A percentile compares a stretch with the other conserved stretches of the same genome.
Conservation (phyloP, 2,329 filamentous ascomycete genomes). For the Rhytidhysteron rufulum region DNA sequence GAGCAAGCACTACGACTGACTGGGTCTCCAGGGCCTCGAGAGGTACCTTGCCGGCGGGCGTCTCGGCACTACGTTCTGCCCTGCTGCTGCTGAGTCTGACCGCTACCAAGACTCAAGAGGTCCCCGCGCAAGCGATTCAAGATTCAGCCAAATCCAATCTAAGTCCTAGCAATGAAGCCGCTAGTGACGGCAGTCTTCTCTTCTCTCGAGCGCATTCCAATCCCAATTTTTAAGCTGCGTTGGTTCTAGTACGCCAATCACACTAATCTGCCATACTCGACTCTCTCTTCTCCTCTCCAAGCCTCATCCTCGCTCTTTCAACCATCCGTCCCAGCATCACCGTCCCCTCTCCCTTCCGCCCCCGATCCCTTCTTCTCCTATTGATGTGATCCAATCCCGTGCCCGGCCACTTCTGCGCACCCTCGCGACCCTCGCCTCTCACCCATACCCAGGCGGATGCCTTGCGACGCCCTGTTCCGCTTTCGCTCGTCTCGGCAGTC, state of each 20-base stretch:
- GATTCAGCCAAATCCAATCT: constrained; percentile 3
- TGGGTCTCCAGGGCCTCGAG: too few species aligned
- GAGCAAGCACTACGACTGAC: too few species aligned
- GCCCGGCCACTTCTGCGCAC: neutral
- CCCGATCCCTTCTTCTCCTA: neutral
- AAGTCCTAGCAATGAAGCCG: neutral
- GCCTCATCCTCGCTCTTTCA: neutral
- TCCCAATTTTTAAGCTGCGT: constrained; percentile 1
- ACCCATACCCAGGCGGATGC: constrained; percentile 5
- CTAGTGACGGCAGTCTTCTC: constrained; percentile 3
- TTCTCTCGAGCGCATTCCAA: constrained; percentile 3
- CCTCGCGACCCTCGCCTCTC: neutral
- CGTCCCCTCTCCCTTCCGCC: neutral
- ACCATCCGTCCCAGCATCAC: neutral
- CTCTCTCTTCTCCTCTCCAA: constrained; percentile 4
- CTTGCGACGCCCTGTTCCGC: constrained; percentile 4
- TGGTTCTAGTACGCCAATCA: constrained; percentile 4
- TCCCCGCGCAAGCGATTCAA: neutral
- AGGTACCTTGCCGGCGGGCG: too few species aligned
- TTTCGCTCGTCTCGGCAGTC: constrained; percentile 1
- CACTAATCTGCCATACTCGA: constrained; percentile 5
- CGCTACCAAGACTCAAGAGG: constrained; percentile 2
- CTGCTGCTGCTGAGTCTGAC: constrained; percentile 4
- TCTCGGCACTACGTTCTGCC: constrained; percentile 1
- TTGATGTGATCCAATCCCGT: neutral